A percentile compares a stretch with the other conserved stretches of the same genome.
These are phyloP conservation scores for Auriscalpium vulgare DNA, from an alignment of 768 basidiomycete species.

Conservation along the genomic window DNA sequence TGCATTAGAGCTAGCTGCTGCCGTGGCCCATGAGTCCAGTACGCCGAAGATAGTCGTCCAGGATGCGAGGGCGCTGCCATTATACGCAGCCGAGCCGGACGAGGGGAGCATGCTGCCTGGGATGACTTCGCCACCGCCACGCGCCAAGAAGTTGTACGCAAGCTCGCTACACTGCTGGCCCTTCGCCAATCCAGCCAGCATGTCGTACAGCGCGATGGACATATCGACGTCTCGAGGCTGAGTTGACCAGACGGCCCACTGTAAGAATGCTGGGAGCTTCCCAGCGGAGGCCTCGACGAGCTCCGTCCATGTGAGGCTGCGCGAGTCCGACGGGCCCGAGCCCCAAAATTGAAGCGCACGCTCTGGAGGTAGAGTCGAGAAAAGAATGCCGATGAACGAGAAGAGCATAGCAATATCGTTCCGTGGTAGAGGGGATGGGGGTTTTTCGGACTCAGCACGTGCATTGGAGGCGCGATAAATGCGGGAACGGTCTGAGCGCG, in stretches of 20 bases:
- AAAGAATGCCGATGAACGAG: slow-evolving; percentile 76
- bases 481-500: slow-evolving; percentile 55
- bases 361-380: slow-evolving; percentile 65
- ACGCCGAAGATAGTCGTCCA: slow-evolving; percentile 73
- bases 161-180: slow-evolving; percentile 82
- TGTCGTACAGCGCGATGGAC: slow-evolving; percentile 79
- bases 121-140: slow-evolving; percentile 64
- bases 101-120: slow-evolving; percentile 46
- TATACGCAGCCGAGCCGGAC: slow-evolving; percentile 34
- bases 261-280: slow-evolving; percentile 68
- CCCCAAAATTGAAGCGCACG: slow-evolving; percentile 84
- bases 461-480: slow-evolving; percentile 33
- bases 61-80: slow-evolving; percentile 52
- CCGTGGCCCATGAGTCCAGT: slow-evolving; percentile 61
- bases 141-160: slow-evolving; percentile 82
- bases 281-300: slow-evolving; percentile 51
- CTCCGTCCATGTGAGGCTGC: slow-evolving; percentile 46
- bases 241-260: slow-evolving; percentile 87
- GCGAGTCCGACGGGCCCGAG: slow-evolving; percentile 35
- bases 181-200: slow-evolving; percentile 77
- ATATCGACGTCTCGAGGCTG: slow-evolving; percentile 64
- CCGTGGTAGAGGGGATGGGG: slow-evolving; percentile 41
- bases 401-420: slow-evolving; percentile 84
- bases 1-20: slow-evolving; percentile 36
- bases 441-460: slow-evolving; percentile 22